Base-by-base conservation (phyloP, 2,329 filamentous ascomycete species). In the Daldinia sp. region DNA sequence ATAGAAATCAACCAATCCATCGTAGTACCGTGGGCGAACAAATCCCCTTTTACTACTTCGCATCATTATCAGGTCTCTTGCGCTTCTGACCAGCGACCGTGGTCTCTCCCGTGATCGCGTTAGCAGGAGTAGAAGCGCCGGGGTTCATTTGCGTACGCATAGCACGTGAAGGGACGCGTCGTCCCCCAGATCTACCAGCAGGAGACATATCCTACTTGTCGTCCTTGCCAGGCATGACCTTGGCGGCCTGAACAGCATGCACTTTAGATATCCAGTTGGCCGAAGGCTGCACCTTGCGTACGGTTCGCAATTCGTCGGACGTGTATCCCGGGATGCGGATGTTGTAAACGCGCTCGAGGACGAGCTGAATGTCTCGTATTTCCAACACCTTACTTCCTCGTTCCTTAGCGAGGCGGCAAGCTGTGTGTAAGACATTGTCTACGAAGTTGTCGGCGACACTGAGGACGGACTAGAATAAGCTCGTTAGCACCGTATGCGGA, bases 181-280 rank as follows among this genome's bases (percentile, higher is more conserved):
- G 51, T 54, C 51, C 33, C 20, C 33, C 2, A 15, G 60, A 10
- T 60, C n/a, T 69, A 33, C 60, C 63, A 18, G 64, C 20, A 59
- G 37, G 60, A 61, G 67, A 65, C 54, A 50, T 9, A 26, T 73
- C 72, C 73, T 79, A 82, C 74, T 82, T 83, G 75, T 88, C 86
- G 55, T 84, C 83, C 79, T 88, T 88, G 26, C 88, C 86, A 4
- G 88, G 85, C 81, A 88, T 90, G 51, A 91, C 94, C 84, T 98
- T 98, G 53, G 94, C 93, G 1, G 94, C 95, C 81, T 97, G 94
- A 15, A 99, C 92, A 26, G 96, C 95, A 76, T 94, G 95, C 91
- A 99, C 97, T 86, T 99, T 99, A 73, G 92, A 91, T 69, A 96
- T 95, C 94, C 96, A 99, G 23, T 90, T 92, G 15, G 91, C 84